Base-by-base conservation (phyloP, 2,329 filamentous ascomycete species). In the Trichoderma atroviride region DNA sequence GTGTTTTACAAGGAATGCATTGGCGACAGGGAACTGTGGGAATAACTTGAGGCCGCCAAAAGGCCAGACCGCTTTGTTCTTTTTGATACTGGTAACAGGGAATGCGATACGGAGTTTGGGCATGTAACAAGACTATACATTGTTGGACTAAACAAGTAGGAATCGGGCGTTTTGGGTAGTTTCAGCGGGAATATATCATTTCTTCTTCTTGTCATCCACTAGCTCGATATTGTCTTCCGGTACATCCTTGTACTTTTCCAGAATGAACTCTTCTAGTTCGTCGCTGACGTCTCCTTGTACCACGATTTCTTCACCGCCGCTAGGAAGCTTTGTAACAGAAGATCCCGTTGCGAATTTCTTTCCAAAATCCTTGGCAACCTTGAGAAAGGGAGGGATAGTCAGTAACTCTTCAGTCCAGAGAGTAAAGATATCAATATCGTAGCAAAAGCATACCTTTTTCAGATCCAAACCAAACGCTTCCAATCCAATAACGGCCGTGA, bases 301-400 rank as follows among this genome's bases (percentile, higher is more conserved):
- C 5, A 97, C 96, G 78, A 99, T 98, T 82, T 98, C 96, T 81
- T 99, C 96, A 22, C 92, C 92, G 27, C 93, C 93, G 68, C 89
- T 90, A 0, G 93, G 87, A 1, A 92, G 88, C 83, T 97, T 97
- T 10, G 95, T 98, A 56, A 99, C 96, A 56, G 91, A 94, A 19
- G 90, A 91, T 0, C 96, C 96, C 11, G 96, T 98, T 35, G 96
- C 96, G 78, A 99, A 98, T 83, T 97, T 98, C 88, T 98, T 99
- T 72, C 96, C 96, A 74, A 98, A 90, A 77, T 98, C 96, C 85
- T 98, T 98, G 70, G 94, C 91, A 9, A 97, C 86, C 82, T 84
- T 43, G 52, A 14, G 24, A 37, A 31, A 24, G 4, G n/a, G 33
- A 57, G 52, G 33, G 4, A 65, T 9, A 2, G n/a, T 50, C 14